Evolutionary conservation across 164 flowering plant genomes (phyloP), one percentile per base, ranked within the genome.

Genomic region (Brasenia schreberi): DNA sequence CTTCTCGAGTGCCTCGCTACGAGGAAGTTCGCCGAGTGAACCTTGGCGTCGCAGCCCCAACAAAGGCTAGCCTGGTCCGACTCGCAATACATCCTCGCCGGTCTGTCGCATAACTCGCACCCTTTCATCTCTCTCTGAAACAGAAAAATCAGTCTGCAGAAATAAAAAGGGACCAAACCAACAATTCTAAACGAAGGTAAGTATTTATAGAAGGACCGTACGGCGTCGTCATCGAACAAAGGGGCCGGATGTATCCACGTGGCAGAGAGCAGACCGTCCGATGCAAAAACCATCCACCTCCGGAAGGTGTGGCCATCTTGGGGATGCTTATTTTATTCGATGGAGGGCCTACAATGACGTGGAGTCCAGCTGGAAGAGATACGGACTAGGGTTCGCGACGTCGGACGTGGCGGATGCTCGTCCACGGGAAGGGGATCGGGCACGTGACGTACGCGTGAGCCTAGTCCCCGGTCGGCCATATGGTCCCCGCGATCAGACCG

Each of bases 21-120:
- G 4, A 88, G 80, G 64, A 90, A 90, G 66, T 90, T 90, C 10
- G 95, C 97, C 6, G 77, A 61, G 83, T 90, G 97, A n/a, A 90
- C 92, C 44, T 74, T 79, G 67, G 77, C 83, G 63, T 90, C 97
- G 63, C 97, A 90, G 67, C 69, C 74, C 90, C 86, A 85, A 73
- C 97, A 90, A 62, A 90, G 65, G 18, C 79, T 82, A 5, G 97
- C 97, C 63, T 81, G 75, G 72, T 90, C 97, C 64, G 97, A 83
- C 52, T 84, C 92, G 75, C 97, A 90, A 74, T 62, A 77, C 76
- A 84, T 82, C 79, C 78, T 77, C 33, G 92, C 97, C 43, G 67
- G 64, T 27, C 27, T 3, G 0, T 75, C 69, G 66, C 92, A 87
- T 5, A 90, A 77, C 74, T 85, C 94, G 64, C 96, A 87, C 49